A percentile compares a stretch with the other conserved stretches of the same genome.
These are phyloP conservation scores for Hericium erinaceus DNA, from an alignment of 768 basidiomycete species.

Conservation along the genomic window DNA sequence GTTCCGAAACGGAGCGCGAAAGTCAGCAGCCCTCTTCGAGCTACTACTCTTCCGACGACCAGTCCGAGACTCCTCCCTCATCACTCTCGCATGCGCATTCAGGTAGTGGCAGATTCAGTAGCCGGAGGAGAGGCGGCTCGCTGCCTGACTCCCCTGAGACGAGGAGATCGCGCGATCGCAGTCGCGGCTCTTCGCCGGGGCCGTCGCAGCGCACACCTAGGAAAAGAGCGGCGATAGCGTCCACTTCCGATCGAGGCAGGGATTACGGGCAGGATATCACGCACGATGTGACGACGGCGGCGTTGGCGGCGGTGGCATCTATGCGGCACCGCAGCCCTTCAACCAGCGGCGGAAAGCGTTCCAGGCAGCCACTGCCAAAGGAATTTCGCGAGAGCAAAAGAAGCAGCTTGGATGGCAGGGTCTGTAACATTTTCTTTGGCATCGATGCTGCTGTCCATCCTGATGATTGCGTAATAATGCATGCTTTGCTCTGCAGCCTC, in stretches of 20 bases:
- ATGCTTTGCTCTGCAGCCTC: background rate
- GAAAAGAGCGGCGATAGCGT: slow-evolving; percentile 31
- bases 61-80: slow-evolving; percentile 29
- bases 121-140: slow-evolving; percentile 37
- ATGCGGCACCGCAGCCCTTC: slow-evolving; percentile 39
- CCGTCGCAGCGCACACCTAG: slow-evolving; percentile 30
- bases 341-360: slow-evolving; percentile 25
- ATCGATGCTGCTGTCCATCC: background rate
- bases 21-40: slow-evolving; percentile 22
- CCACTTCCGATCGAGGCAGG: slow-evolving; percentile 19
- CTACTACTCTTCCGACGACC: slow-evolving; percentile 29
- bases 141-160: slow-evolving; percentile 39
- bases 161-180: slow-evolving; percentile 8
- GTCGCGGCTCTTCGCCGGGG: slow-evolving; percentile 28
- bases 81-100: slow-evolving; percentile 14
- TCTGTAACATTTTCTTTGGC: slow-evolving; percentile 18
- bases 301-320: slow-evolving; percentile 52
- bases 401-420: slow-evolving; percentile 32
- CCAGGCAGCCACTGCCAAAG: slow-evolving; percentile 41
- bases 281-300: slow-evolving; percentile 42
- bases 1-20: slow-evolving; percentile 80
- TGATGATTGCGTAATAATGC: too few relatives aligned
- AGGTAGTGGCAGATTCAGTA: slow-evolving; percentile 5
- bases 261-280: slow-evolving; percentile 19
- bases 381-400: slow-evolving; percentile 35